phyloP scores from a whole-genome alignment of 352 stramenopile genomes.

The Blastocystis sp. region DNA sequence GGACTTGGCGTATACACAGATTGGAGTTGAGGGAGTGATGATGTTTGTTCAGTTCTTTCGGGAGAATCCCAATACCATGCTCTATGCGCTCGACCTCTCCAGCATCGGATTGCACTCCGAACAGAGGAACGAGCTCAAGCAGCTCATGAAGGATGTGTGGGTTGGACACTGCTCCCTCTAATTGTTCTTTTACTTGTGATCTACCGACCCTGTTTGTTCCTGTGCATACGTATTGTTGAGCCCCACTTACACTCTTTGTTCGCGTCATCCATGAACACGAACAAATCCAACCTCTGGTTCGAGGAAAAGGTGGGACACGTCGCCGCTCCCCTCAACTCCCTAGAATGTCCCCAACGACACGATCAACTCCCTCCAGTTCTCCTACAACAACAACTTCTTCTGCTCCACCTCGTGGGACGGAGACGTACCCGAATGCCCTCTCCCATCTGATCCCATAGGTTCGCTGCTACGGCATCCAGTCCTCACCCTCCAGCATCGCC shows the following conservation, averaged over 20 bases:
- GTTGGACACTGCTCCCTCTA: constrained; percentile 22
- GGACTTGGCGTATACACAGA: constrained; percentile 24
- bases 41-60: constrained; percentile 33
- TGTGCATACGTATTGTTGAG: no score
- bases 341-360: constrained; percentile 35
- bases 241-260: no score
- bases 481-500: neutral
- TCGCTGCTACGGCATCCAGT: neutral
- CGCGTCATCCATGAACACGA: neutral
- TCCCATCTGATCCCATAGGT: neutral
- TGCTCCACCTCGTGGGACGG: constrained; percentile 27
- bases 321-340: neutral
- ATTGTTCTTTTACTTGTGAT: neutral
- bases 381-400: constrained; percentile 3
- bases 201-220: neutral
- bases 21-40: constrained; percentile 1
- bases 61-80: neutral
- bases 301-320: neutral
- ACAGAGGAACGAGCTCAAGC: neutral
- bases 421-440: neutral
- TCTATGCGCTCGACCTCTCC: neutral
- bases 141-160: constrained; percentile 11
- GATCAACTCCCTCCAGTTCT: constrained; percentile 10
- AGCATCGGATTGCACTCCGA: constrained; percentile 17
- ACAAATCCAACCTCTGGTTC: neutral